phyloP scores from a whole-genome alignment of 768 basidiomycete genomes.

The Butyriboletus loyo region DNA sequence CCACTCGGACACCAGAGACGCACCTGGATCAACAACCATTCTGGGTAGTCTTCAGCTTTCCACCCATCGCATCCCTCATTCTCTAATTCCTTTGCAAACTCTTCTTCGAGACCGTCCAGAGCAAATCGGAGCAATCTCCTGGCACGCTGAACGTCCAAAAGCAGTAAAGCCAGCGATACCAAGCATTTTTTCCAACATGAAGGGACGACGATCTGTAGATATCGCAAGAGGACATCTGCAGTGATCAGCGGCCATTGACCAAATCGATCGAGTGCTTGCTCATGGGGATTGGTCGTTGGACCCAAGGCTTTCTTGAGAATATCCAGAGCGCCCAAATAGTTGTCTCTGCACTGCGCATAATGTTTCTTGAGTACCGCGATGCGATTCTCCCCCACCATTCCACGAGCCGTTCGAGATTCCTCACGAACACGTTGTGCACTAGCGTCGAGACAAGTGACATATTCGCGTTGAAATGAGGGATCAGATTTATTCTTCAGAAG shows the following conservation, averaged over 20 bases:
- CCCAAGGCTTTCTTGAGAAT: constrained; percentile 1
- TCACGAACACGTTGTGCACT: background rate
- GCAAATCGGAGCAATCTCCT: constrained; percentile 8
- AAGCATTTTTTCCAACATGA: constrained; percentile 29
- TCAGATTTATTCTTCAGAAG: too few relatives aligned
- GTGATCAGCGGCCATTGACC: constrained; percentile 34
- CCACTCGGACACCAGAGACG: background rate
- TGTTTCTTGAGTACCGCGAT: background rate
- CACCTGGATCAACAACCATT: constrained; percentile 46
- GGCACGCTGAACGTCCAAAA: constrained; percentile 10
- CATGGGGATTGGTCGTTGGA: constrained; percentile 3
- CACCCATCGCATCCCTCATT: constrained; percentile 16
- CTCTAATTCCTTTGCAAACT: constrained; percentile 22
- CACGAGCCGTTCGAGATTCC: background rate
- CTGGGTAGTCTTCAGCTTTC: constrained; percentile 21
- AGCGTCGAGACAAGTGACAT: constrained; percentile 3
- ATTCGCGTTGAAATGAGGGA: constrained; percentile 8
- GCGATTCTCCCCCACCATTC: too few relatives aligned
- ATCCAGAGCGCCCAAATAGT: background rate
- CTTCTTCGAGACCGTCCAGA: too few relatives aligned
- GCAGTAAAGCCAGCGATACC: constrained; percentile 27
- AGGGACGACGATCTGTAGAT: background rate
- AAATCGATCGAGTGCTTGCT: constrained; percentile 1
- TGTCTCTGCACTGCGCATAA: background rate
- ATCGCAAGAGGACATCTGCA: background rate